phyloP scores from a whole-genome alignment of 805 yeast genomes.

The Yarrowia sp. region DNA sequence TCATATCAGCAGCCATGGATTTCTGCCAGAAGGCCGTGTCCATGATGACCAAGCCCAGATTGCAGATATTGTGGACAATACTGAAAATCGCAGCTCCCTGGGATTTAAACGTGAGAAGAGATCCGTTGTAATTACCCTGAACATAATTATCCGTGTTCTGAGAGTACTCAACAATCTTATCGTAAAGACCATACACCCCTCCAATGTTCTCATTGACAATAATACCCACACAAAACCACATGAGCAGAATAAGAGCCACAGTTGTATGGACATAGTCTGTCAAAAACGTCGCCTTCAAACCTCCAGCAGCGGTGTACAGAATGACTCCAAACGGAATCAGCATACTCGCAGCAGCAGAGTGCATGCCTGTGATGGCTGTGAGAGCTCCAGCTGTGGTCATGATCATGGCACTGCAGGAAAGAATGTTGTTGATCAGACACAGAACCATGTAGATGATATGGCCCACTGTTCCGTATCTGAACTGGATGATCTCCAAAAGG shows the following conservation, averaged over 20 bases:
- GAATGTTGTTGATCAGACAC: slow-evolving; percentile 42
- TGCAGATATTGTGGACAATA: slow-evolving; percentile 41
- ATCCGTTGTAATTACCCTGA: slow-evolving; percentile 40
- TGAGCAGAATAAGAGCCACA: slow-evolving; percentile 45
- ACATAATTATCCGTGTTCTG: slow-evolving; percentile 42
- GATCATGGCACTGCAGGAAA: slow-evolving; percentile 52
- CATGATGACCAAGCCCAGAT: slow-evolving; percentile 43
- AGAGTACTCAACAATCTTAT: slow-evolving; percentile 55
- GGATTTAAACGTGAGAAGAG: slow-evolving; percentile 58
- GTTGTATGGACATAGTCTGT: slow-evolving; percentile 62
- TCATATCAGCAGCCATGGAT: slow-evolving; percentile 56
- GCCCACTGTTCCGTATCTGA: slow-evolving; percentile 68
- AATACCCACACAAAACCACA: slow-evolving; percentile 49
- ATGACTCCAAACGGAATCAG: slow-evolving; percentile 59
- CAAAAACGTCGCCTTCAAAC: slow-evolving; percentile 60
- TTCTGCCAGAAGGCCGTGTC: slow-evolving; percentile 52
- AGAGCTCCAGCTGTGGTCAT: slow-evolving; percentile 57
- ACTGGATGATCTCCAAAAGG: slow-evolving; percentile 72
- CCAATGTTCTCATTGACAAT: slow-evolving; percentile 54
- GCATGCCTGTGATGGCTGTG: slow-evolving; percentile 55
- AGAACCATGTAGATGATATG: slow-evolving; percentile 52
- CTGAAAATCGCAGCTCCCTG: slow-evolving; percentile 39
- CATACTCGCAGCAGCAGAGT: slow-evolving; percentile 57
- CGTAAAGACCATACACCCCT: slow-evolving; percentile 56
- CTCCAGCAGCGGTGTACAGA: slow-evolving; percentile 60